A percentile compares a stretch with the other conserved stretches of the same genome.
Evolutionary conservation across 2,329 filamentous ascomycete species (phyloP).

Genomic region (Hymenoscyphus fraxineus): DNA sequence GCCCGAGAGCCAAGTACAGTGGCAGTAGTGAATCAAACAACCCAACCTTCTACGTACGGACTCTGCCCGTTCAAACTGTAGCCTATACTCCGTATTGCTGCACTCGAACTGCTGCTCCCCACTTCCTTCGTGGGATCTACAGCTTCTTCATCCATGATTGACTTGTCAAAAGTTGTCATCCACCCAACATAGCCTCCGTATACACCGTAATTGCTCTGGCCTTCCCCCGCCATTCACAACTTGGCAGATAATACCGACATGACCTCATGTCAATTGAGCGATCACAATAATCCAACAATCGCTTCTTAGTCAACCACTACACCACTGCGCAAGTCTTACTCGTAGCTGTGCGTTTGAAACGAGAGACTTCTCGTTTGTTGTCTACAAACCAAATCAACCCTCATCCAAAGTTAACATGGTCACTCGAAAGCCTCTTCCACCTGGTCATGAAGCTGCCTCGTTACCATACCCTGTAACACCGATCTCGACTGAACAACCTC

Average conservation of each 20-base stretch:
- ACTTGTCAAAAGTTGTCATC: not conserved
- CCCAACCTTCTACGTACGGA: not conserved
- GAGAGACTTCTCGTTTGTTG: not conserved
- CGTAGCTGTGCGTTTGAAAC: not conserved
- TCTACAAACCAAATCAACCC: not conserved
- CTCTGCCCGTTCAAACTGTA: not conserved
- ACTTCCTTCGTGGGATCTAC: not conserved
- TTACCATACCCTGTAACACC: constrained; percentile 30
- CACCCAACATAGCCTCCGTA: not conserved
- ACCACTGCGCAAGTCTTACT: not conserved
- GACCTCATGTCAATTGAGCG: not conserved
- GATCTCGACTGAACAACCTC: constrained; percentile 13
- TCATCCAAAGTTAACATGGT: constrained; percentile 24
- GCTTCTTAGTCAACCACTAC: not conserved
- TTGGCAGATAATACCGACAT: not conserved
- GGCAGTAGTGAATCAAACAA: not conserved
- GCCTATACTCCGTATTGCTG: not conserved
- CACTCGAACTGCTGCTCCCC: not conserved
- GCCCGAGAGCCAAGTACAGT: not conserved
- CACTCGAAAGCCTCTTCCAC: constrained; percentile 31
- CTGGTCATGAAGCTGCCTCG: constrained; percentile 6
- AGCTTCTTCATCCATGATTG: not conserved
- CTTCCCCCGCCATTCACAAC: not conserved
- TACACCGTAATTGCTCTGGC: not conserved
- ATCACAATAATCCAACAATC: not conserved